Evolutionary conservation across 2,329 filamentous ascomycete species (phyloP).

Genomic region (Grosmannia huntii): DNA sequence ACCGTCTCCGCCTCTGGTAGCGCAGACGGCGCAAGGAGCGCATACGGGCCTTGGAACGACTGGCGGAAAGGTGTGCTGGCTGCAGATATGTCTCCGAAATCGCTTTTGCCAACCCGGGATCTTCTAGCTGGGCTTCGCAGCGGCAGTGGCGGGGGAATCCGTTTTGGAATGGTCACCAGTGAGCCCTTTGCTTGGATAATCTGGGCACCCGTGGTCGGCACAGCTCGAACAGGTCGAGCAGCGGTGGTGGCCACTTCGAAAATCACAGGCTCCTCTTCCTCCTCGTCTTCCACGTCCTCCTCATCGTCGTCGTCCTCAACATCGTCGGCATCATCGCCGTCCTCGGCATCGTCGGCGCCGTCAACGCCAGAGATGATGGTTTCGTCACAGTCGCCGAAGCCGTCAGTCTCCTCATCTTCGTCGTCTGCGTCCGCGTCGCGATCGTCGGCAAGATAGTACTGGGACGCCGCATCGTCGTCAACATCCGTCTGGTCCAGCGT

Average conservation of each 20-base stretch:
- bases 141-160: constrained; percentile 65
- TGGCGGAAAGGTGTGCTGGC: constrained; percentile 38
- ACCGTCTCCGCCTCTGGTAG: neutral
- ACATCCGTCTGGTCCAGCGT: neutral
- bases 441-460: constrained; percentile 14
- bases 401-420: constrained; percentile 33
- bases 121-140: constrained; percentile 58
- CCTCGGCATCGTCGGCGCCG: constrained; percentile 30
- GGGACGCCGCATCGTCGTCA: constrained; percentile 13
- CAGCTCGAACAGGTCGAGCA: constrained; percentile 42
- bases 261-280: constrained; percentile 53
- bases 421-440: constrained; percentile 24
- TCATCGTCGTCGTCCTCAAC: constrained; percentile 34
- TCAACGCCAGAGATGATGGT: neutral
- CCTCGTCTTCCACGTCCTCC: constrained; percentile 28
- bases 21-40: neutral
- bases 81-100: constrained; percentile 48
- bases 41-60: constrained; percentile 24
- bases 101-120: constrained; percentile 36
- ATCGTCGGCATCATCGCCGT: constrained; percentile 21
- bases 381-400: constrained; percentile 15
- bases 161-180: constrained; percentile 74
- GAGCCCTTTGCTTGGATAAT: constrained; percentile 61
- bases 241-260: constrained; percentile 51
- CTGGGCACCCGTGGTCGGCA: constrained; percentile 53